Conservation (phyloP, 306 rosid species). For the Citrullus amarus region DNA sequence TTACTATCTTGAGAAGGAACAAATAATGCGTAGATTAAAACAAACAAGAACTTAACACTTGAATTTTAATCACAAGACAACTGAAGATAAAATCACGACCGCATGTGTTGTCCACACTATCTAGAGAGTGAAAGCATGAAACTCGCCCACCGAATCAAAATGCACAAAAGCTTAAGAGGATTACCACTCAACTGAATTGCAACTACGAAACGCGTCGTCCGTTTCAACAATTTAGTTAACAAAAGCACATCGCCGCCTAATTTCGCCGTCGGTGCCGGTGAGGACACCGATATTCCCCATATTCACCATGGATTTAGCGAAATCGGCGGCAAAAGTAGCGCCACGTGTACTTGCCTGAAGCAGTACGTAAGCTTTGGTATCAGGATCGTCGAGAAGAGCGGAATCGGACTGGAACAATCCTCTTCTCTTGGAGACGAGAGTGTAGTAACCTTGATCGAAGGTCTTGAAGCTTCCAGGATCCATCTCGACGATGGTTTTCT, state of each 20-base stretch:
- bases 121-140: too few relatives aligned
- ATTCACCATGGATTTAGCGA: conserved; percentile 25
- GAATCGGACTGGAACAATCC: conserved; percentile 35
- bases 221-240: neutral
- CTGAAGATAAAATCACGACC: too few relatives aligned
- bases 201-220: neutral
- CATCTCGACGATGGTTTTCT: conserved; percentile 24
- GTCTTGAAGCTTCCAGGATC: conserved; percentile 38
- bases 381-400: conserved; percentile 24
- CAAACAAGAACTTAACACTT: too few relatives aligned
- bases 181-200: neutral
- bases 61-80: too few relatives aligned
- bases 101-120: too few relatives aligned
- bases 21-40: too few relatives aligned
- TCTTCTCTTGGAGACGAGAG: conserved; percentile 22
- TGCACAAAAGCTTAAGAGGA: neutral
- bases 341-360: conserved; percentile 13
- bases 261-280: conserved; percentile 25
- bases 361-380: conserved; percentile 20
- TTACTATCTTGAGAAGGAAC: too few relatives aligned
- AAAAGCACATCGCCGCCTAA: conserved; percentile 18
- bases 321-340: conserved; percentile 18
- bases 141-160: neutral
- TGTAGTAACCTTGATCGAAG: conserved; percentile 24
- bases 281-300: conserved; percentile 31